Base-by-base conservation (phyloP, 495 filamentous ascomycete species). In the Haplographium delicatum region DNA sequence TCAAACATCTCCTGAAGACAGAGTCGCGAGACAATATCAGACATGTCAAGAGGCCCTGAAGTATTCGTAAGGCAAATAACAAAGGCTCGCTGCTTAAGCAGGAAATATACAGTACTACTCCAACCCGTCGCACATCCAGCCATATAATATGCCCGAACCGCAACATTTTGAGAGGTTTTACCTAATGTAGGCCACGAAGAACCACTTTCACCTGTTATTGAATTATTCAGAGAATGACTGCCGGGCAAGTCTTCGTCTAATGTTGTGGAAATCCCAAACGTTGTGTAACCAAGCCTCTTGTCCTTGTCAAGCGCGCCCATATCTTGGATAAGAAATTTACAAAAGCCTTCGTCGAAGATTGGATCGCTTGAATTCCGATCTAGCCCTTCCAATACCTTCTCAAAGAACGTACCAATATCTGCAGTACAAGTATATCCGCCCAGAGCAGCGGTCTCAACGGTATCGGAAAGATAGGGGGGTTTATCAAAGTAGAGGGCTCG, bases 91-190 rank as follows among this genome's bases (percentile, higher is more conserved):
- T 43, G 31, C 13, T 25, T 44, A 9, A 38, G 51, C 15, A 54
- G 7, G 37, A 54, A 45, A 27, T 54, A 54, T 15, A 35, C 44
- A n/a, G 51, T 42, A 23, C 28, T 5, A 10, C 44, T 22, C 44
- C 44, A 54, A 31, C 51, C 51, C 23, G 44, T 54, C 18, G 37
- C 44, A 37, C 35, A 47, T 41, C 51, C 51, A 27, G 51, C 51
- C 44, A 48, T 7, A 48, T 54, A 54, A 22, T 27, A 37, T n/a
- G 44, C 51, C 5, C 26, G 43, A 27, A 48, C 26, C 37, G 41
- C 44, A 5, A 48, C 23, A 18, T 20, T 28, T 26, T 38, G 9
- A 25, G 25, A n/a, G 25, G 23, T 0, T 43, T 42, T 34, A 35
- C 44, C 44, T 22, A 47, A 28, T 37, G 41, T 20, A 16, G 34